These are phyloP conservation scores for Colletotrichum acutatum DNA, from an alignment of 2,329 filamentous ascomycete genomes.

Conservation along the genomic window DNA sequence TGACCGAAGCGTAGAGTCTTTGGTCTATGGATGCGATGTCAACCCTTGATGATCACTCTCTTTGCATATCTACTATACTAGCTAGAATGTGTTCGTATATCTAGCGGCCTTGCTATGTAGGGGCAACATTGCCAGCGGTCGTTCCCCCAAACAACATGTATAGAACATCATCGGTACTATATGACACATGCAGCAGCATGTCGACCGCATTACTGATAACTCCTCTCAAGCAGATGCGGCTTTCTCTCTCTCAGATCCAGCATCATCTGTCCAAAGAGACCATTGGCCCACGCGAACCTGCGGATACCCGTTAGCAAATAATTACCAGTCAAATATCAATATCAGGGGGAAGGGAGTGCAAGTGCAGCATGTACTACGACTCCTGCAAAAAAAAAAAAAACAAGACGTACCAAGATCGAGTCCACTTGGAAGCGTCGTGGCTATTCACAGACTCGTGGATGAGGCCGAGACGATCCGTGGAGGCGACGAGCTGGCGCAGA, in stretches of 20 bases:
- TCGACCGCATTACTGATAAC: constrained; percentile 52
- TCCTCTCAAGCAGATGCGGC: constrained; percentile 69
- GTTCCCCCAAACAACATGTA: background rate
- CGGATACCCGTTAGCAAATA: constrained; percentile 39
- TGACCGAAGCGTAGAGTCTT: background rate
- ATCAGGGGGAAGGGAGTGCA: no score
- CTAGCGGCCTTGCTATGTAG: no score
- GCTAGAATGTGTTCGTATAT: background rate
- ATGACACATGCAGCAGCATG: background rate
- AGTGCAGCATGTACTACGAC: background rate
- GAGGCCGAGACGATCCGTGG: constrained; percentile 78
- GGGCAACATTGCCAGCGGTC: no score
- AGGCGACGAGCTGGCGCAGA: constrained; percentile 73
- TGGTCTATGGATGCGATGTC: background rate
- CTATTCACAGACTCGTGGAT: constrained; percentile 86
- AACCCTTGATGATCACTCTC: background rate
- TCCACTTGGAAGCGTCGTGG: constrained; percentile 60
- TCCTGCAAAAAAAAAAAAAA: constrained; percentile 1
- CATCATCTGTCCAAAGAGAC: constrained; percentile 86
- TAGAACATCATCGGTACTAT: background rate
- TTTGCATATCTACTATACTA: background rate
- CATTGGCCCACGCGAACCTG: constrained; percentile 92
- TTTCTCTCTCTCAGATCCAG: constrained; percentile 80
- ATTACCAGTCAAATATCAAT: background rate
- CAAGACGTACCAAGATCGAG: constrained; percentile 53